Evolutionary conservation across 768 basidiomycete genomes (phyloP).

Genomic region (Lactarius deliciosus): DNA sequence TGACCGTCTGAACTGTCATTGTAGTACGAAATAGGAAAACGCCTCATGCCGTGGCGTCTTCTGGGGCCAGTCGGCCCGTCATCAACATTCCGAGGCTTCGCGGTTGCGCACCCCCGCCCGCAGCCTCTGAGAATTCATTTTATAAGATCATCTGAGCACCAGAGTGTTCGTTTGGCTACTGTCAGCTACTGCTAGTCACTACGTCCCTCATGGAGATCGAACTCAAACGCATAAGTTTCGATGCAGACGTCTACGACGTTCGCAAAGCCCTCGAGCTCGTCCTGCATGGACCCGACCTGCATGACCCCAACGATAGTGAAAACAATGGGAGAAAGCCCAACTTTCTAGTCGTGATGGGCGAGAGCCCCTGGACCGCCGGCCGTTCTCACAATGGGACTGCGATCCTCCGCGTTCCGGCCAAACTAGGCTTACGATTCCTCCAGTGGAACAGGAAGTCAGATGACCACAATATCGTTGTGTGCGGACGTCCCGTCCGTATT

Average conservation of each 20-base stretch:
- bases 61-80: background rate
- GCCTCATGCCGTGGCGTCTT: background rate
- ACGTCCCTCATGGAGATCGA: conserved; percentile 42
- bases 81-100: conserved; percentile 30
- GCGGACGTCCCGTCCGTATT: conserved; percentile 31
- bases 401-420: conserved; percentile 34
- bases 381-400: conserved; percentile 58
- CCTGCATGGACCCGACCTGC: conserved; percentile 54
- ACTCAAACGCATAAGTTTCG: conserved; percentile 38
- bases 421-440: conserved; percentile 48
- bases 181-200: background rate
- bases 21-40: background rate
- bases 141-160: background rate
- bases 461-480: conserved; percentile 32
- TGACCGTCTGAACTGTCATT: conserved; percentile 35
- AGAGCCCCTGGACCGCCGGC: conserved; percentile 41
- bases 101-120: background rate
- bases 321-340: conserved; percentile 44
- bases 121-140: background rate
- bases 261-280: conserved; percentile 54
- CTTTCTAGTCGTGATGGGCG: conserved; percentile 58
- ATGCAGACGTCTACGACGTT: conserved; percentile 54
- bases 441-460: conserved; percentile 40
- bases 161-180: background rate
- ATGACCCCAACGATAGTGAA: conserved; percentile 37